A percentile compares a stretch with the other conserved stretches of the same genome.
These are phyloP conservation scores for Penicillium sp. DNA, from an alignment of 2,329 filamentous ascomycete genomes.

Conservation along the genomic window DNA sequence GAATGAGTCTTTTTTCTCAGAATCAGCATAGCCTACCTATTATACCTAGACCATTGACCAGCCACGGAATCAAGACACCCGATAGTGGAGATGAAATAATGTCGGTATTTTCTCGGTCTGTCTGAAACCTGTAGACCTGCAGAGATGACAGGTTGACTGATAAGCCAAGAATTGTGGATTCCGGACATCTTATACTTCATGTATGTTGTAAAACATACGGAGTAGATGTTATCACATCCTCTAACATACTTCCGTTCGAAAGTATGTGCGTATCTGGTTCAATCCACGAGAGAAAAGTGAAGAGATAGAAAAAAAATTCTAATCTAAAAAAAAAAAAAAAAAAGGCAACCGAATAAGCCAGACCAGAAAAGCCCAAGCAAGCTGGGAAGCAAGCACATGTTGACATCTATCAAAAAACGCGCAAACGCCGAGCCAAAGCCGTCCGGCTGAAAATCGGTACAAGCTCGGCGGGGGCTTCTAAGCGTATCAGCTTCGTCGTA, in stretches of 20 bases:
- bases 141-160: background rate
- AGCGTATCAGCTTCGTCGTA: background rate
- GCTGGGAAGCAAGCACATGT: background rate
- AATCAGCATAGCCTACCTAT: background rate
- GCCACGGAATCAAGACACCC: background rate
- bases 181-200: no score
- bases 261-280: background rate
- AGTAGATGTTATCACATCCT: background rate
- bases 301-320: background rate
- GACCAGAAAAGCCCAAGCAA: background rate
- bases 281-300: background rate
- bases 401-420: background rate
- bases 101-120: constrained; percentile 4
- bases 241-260: background rate
- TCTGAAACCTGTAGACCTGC: background rate
- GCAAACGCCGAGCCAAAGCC: constrained; percentile 11
- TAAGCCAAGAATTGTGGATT: background rate
- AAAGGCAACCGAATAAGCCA: background rate
- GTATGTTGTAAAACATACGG: no score
- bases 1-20: background rate
- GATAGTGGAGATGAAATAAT: constrained; percentile 1
- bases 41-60: background rate
- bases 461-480: background rate
- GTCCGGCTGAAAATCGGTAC: constrained; percentile 17
- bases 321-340: background rate